Evolutionary conservation across 2,329 filamentous ascomycete species (phyloP).

Genomic region (Magnaporthales sp.): DNA sequence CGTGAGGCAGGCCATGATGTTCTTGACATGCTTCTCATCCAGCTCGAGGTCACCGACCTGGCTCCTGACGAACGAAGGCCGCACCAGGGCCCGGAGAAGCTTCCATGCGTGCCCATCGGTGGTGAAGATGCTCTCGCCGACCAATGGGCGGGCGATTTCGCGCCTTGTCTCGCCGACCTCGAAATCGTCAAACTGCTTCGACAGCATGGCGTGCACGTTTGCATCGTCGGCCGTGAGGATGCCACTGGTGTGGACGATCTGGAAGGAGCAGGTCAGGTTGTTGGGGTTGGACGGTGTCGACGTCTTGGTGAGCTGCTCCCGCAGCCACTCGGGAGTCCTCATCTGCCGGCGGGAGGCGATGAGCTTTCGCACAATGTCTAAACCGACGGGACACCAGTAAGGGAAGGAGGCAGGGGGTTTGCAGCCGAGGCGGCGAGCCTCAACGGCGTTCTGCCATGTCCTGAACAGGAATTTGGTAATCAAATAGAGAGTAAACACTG

Average conservation of each 20-base stretch:
- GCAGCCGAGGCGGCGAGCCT: background rate
- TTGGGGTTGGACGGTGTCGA: background rate
- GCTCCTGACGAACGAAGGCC: conserved; percentile 23
- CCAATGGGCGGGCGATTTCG: conserved; percentile 13
- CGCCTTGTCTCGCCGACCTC: background rate
- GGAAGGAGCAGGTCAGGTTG: background rate
- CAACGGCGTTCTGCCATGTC: background rate
- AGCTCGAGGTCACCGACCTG: conserved; percentile 34
- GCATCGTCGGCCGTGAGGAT: background rate
- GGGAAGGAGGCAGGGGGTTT: background rate
- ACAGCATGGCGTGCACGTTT: background rate
- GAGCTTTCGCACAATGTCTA: background rate
- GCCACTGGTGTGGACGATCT: background rate
- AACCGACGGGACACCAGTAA: background rate
- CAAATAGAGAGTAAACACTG: background rate
- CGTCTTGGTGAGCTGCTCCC: background rate
- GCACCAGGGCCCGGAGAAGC: conserved; percentile 22
- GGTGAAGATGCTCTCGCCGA: conserved; percentile 27
- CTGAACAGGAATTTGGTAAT: background rate
- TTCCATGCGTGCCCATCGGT: conserved; percentile 24
- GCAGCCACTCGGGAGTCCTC: background rate
- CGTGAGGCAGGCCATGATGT: conserved; percentile 17
- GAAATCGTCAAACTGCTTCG: background rate
- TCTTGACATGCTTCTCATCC: conserved; percentile 30
- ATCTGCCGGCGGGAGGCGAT: background rate